phyloP scores from a whole-genome alignment of 2,329 filamentous ascomycete species.

The Chaetomium strumarium region DNA sequence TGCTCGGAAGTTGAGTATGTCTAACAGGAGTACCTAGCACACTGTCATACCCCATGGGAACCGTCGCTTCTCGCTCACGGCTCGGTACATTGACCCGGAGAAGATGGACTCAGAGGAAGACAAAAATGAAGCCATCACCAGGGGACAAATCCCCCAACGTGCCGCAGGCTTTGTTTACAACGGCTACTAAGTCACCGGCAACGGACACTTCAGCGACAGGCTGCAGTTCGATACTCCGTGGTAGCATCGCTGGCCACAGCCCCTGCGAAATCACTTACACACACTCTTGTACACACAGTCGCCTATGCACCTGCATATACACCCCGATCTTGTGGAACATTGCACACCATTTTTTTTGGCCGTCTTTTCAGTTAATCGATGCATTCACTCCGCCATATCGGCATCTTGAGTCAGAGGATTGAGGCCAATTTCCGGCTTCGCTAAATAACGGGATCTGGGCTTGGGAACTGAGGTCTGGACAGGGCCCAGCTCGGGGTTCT shows the following conservation, averaged over 20 bases:
- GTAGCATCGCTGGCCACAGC: not conserved
- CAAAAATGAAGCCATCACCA: conserved; percentile 24
- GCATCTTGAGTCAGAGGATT: no score
- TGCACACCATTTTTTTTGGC: no score
- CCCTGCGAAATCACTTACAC: not conserved
- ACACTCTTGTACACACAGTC: not conserved
- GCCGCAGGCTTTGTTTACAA: conserved; percentile 23
- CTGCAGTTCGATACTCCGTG: not conserved
- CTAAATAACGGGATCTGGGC: not conserved
- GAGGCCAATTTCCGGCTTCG: not conserved
- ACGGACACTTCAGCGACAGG: not conserved
- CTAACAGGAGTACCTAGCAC: conserved; percentile 40
- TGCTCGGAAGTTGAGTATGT: not conserved
- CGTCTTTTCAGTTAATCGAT: not conserved
- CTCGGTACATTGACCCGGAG: conserved; percentile 43
- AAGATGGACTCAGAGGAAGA: conserved; percentile 32
- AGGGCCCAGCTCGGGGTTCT: not conserved
- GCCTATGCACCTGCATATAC: not conserved
- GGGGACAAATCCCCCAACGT: conserved; percentile 32
- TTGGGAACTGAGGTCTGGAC: not conserved
- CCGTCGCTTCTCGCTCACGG: conserved; percentile 52
- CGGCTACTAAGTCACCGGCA: conserved; percentile 5
- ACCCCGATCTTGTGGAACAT: not conserved
- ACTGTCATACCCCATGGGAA: conserved; percentile 45
- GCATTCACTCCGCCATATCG: not conserved